Base-by-base conservation (phyloP, 2,329 filamentous ascomycete species). In the Monosporascus sp. region DNA sequence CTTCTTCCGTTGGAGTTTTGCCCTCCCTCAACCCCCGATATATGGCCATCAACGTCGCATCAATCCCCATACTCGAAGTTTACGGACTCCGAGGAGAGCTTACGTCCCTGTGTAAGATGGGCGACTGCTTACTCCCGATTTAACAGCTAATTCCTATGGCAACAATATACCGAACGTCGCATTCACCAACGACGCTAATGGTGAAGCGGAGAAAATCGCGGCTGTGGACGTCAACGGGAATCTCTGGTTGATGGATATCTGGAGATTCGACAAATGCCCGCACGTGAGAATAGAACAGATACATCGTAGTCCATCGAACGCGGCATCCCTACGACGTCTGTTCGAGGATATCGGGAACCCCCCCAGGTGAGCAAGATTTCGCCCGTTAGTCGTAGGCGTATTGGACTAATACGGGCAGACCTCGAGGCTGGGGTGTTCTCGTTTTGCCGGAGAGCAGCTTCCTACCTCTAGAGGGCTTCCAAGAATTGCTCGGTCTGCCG, bases 101-200 rank as follows among this genome's bases (percentile, higher is more conserved):
- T 43, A 14, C 5, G 40, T 6, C 40, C 40, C 22, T 24, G 40
- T 18, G 40, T 35, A 35, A 35, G 31, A 35, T 35, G 31, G 11
- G 31, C 31, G 9, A 35, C 11, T 35, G 31, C 31, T 35, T 35
- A 35, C 11, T 14, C 20, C 17, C 18, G 22, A 31, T 28, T 31
- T 46, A 17, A 46, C 43, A 46, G 43, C 79, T 0, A 72, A 71
- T 1, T 37, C 18, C 0, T 47, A 54, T 0, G 76, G 74, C 0
- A 58, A 67, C 37, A 84, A 84, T 46, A 72, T 83, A 1, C 81
- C 81, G 6, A 79, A 75, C 50, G 65, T 84, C n/a, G 68, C 73
- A 26, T 82, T 84, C 56, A 62, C 74, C 49, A 74, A 76, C 50
- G 72, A 79, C 53, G 57, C 66, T 1, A 41, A 70, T 2, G 80